Conservation (phyloP, 2,329 filamentous ascomycete genomes). For the Diaporthe velutina region DNA sequence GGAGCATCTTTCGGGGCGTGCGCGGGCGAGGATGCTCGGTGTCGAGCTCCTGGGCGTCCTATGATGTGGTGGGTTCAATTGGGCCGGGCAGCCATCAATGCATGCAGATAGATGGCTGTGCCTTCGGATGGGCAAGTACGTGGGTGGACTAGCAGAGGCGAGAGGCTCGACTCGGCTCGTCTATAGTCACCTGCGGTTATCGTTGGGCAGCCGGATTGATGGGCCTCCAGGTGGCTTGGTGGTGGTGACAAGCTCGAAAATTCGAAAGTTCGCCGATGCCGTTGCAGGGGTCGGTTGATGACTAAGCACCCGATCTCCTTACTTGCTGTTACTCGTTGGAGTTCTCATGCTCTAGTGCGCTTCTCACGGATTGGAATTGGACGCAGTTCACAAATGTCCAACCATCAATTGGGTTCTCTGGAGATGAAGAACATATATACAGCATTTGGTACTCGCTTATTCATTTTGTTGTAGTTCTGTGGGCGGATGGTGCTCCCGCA, state of each 20-base stretch:
- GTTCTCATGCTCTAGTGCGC: background rate
- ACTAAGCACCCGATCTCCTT: background rate
- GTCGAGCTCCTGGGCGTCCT: conserved; percentile 33
- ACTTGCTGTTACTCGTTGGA: background rate
- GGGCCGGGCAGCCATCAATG: conserved; percentile 32
- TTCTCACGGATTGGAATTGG: background rate
- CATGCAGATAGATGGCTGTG: background rate
- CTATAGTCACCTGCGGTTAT: conserved; percentile 19
- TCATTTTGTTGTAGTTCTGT: background rate
- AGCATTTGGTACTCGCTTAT: too few relatives aligned
- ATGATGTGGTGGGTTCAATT: conserved; percentile 33
- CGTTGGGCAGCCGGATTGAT: conserved; percentile 2
- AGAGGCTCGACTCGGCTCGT: conserved; percentile 16
- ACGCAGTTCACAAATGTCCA: too few relatives aligned
- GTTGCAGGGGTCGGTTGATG: conserved; percentile 20
- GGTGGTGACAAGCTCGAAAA: conserved; percentile 35
- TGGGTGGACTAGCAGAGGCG: conserved; percentile 21
- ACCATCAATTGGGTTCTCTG: background rate
- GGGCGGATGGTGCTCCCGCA: background rate
- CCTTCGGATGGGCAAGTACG: background rate
- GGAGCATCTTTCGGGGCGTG: conserved; percentile 66
- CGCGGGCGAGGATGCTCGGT: conserved; percentile 30
- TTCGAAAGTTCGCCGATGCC: conserved; percentile 35
- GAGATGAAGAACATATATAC: background rate
- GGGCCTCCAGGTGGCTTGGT: background rate